phyloP scores from a whole-genome alignment of 176 grass and related monocot species.

The Lolium perenne region DNA sequence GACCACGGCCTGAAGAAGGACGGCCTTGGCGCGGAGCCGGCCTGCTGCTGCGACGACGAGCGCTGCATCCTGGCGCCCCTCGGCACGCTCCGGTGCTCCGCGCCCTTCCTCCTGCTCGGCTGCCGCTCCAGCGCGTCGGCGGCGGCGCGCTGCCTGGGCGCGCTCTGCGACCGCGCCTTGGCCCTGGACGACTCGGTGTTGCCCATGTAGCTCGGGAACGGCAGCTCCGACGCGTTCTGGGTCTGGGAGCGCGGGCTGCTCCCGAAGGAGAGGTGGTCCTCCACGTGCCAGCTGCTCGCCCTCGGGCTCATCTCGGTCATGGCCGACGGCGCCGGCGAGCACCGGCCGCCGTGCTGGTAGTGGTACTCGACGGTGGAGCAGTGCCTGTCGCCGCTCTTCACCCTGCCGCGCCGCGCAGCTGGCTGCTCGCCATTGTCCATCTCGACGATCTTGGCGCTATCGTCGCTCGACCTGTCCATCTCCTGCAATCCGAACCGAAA shows the following conservation, averaged over 20 bases:
- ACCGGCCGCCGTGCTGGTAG: slow-evolving; percentile 48
- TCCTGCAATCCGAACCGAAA: slow-evolving; percentile 44
- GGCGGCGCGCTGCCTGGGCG: slow-evolving; percentile 50
- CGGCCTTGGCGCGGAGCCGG: slow-evolving; percentile 41
- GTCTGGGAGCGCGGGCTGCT: slow-evolving; percentile 47
- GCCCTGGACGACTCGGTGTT: slow-evolving; percentile 83
- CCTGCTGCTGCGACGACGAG: slow-evolving; percentile 67
- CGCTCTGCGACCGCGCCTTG: slow-evolving; percentile 73
- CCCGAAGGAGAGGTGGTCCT: slow-evolving; percentile 45
- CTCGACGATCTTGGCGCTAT: slow-evolving; percentile 83
- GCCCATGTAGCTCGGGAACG: slow-evolving; percentile 80
- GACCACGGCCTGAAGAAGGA: slow-evolving; percentile 44
- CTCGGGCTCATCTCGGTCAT: slow-evolving; percentile 56
- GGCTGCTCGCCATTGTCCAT: slow-evolving; percentile 66
- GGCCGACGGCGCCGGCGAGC: slow-evolving; percentile 49
- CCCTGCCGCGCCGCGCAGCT: neutral
- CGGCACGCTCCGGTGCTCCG: slow-evolving; percentile 49
- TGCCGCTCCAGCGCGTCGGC: slow-evolving; percentile 61
- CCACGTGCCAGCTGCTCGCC: slow-evolving; percentile 62
- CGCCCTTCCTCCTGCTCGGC: slow-evolving; percentile 60
- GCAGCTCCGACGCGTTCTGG: slow-evolving; percentile 24
- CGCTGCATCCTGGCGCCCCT: slow-evolving; percentile 76
- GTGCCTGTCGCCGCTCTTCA: neutral
- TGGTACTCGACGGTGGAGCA: slow-evolving; percentile 28
- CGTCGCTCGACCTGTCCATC: slow-evolving; percentile 69